A percentile compares a stretch with the other conserved stretches of the same genome.
Conservation (phyloP, 2,329 filamentous ascomycete genomes). For the Epichloe hybrida region DNA sequence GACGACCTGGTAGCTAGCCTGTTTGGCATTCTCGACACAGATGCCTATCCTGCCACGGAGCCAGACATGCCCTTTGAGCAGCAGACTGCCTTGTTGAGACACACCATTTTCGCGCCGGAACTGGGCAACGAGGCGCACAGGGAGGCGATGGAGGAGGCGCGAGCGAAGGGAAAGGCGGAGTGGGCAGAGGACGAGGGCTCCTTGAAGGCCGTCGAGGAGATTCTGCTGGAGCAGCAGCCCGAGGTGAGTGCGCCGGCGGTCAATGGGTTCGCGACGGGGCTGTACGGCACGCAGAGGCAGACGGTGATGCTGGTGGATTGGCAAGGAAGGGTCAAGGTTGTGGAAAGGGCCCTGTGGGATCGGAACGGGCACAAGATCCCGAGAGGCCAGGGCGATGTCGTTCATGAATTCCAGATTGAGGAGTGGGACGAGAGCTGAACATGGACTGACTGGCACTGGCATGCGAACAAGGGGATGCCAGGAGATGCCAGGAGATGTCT, state of each 20-base stretch:
- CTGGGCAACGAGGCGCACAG: constrained; percentile 37
- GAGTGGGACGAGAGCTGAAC: constrained; percentile 28
- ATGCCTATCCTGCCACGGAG: constrained; percentile 36
- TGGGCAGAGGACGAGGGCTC: constrained; percentile 24
- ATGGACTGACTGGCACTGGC: not conserved
- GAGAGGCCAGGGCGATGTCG: constrained; percentile 40
- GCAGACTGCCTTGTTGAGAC: constrained; percentile 37
- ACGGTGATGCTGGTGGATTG: constrained; percentile 49
- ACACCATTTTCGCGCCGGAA: constrained; percentile 48
- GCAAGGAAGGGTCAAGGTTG: constrained; percentile 46
- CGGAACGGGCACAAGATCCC: constrained; percentile 39
- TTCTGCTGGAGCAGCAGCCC: constrained; percentile 23
- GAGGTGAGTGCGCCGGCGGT: constrained; percentile 16
- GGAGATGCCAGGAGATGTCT: no score
- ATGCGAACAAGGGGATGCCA: no score
- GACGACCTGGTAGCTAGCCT: constrained; percentile 36
- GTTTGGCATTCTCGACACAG: constrained; percentile 40
- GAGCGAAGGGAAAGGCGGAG: constrained; percentile 22
- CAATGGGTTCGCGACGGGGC: constrained; percentile 38
- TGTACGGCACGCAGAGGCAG: constrained; percentile 54
- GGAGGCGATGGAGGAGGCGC: constrained; percentile 30
- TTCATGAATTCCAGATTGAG: constrained; percentile 42
- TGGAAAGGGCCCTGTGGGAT: constrained; percentile 48
- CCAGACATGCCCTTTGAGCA: constrained; percentile 36
- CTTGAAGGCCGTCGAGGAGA: constrained; percentile 22